Evolutionary conservation across 1,284 basidiomycete species (phyloP), one percentile per base, ranked within the genome.

Genomic region (Ceratobasidium sp.): DNA sequence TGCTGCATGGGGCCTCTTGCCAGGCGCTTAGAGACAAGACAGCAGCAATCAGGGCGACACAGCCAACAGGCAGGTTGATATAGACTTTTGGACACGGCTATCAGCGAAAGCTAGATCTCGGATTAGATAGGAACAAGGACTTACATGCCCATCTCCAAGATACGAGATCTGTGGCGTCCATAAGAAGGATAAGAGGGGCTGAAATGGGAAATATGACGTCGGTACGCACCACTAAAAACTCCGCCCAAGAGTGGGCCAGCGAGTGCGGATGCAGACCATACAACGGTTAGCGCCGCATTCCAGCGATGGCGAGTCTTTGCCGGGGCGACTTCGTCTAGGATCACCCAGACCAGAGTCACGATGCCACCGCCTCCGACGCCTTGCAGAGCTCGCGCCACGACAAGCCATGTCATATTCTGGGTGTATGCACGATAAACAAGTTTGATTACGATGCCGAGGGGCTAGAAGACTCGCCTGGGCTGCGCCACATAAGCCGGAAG

Each of bases 61-160:
- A 82, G 81, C 91, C 92, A 69, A 94, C 84, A n/a, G 93, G 93
- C 62, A 94, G 85, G 84, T 94, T 95, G 80, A 95, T 86, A 82
- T 89, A 94, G 82, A 95, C 93, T 94, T 79, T 34, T 29, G 17
- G 37, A 46, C 17, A 44, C 66, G 66, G 64, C 34, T 40, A 76
- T 76, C 56, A 62, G 69, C 73, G 69, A 73, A 66, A 64, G 37
- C 66, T 54, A 56, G 49, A 64, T 37, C 40, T 62, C 46, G 76
- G 62, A 51, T 59, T 46, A 64, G 57, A 51, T 51, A 64, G 67
- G 51, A 75, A 71, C 69, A 79, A 77, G 56, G 62, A 87, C 92
- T 84, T 84, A 94, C 93, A 94, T 77, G 89, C 91, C 90, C 91
- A 94, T 87, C 93, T 87, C 92, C 92, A 94, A 80, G 85, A 89